phyloP scores from a whole-genome alignment of 2,329 filamentous ascomycete genomes.

The Sclerotinia borealis region DNA sequence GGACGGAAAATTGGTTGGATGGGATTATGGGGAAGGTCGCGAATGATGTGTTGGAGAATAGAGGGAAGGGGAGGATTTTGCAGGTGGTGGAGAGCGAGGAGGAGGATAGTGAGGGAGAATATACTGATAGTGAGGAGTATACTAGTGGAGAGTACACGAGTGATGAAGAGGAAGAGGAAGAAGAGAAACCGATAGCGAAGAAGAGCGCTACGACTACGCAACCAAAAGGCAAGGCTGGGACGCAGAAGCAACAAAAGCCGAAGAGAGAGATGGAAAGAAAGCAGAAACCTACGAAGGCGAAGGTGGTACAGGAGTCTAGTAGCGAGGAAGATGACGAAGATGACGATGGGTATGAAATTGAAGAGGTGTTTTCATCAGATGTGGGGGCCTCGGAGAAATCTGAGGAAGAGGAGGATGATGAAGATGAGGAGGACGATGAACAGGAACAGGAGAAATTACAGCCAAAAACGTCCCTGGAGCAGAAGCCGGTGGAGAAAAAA shows the following conservation, averaged over 20 bases:
- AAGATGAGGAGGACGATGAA: background rate
- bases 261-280: background rate
- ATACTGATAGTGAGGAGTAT: slow-evolving; percentile 10
- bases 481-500: background rate
- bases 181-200: background rate
- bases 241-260: background rate
- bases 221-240: background rate
- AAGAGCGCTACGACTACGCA: background rate
- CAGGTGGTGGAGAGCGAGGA: slow-evolving; percentile 3
- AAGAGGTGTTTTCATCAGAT: slow-evolving; percentile 9
- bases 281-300: background rate
- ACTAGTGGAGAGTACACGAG: slow-evolving; percentile 6
- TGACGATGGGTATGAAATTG: slow-evolving; percentile 7
- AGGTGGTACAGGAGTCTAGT: background rate
- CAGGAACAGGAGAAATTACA: background rate
- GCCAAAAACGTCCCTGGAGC: too few relatives aligned
- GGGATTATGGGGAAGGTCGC: slow-evolving; percentile 6
- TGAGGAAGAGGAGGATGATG: background rate
- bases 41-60: slow-evolving; percentile 10
- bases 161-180: background rate
- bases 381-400: background rate
- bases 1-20: background rate
- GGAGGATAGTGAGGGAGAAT: slow-evolving; percentile 3
- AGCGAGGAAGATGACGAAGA: slow-evolving; percentile 2
- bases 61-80: slow-evolving; percentile 2